Conservation (phyloP, 2,329 filamentous ascomycete genomes). For the Aspergillus terreus region DNA sequence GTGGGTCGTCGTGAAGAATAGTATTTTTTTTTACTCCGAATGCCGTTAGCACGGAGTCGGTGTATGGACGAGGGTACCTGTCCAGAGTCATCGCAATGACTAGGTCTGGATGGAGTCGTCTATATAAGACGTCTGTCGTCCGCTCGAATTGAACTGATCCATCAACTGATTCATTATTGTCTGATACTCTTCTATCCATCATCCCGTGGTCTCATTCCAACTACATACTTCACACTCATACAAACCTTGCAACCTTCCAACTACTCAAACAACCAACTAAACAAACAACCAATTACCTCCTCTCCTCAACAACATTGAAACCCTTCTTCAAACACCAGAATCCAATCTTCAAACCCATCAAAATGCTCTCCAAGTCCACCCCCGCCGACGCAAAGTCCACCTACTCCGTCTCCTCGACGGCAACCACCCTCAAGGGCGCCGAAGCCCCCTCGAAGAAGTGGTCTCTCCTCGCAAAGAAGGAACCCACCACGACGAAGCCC, state of each 20-base stretch:
- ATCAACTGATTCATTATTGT: no score
- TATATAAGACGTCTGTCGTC: no score
- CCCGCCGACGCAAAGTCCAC: slow-evolving; percentile 18
- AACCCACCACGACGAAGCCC: neutral
- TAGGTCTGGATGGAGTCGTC: no score
- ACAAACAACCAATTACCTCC: neutral
- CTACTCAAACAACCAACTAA: neutral
- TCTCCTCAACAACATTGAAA: neutral
- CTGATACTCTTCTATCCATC: neutral
- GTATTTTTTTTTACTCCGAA: no score
- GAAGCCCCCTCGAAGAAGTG: slow-evolving; percentile 9
- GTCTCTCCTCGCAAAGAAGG: slow-evolving; percentile 1
- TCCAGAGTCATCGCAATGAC: no score
- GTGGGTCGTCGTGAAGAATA: no score
- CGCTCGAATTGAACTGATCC: no score
- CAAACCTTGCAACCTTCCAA: neutral
- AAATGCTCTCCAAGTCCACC: slow-evolving; percentile 10
- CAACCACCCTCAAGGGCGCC: slow-evolving; percentile 21
- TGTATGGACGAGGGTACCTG: no score
- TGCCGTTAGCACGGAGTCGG: no score
- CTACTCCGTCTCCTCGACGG: slow-evolving; percentile 21
- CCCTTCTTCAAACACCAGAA: neutral
- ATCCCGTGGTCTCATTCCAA: slow-evolving; percentile 4
- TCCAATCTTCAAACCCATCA: slow-evolving; percentile 11
- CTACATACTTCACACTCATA: neutral